These are phyloP conservation scores for Gaeumannomyces tritici DNA, from an alignment of 2,329 filamentous ascomycete genomes.

Conservation along the genomic window DNA sequence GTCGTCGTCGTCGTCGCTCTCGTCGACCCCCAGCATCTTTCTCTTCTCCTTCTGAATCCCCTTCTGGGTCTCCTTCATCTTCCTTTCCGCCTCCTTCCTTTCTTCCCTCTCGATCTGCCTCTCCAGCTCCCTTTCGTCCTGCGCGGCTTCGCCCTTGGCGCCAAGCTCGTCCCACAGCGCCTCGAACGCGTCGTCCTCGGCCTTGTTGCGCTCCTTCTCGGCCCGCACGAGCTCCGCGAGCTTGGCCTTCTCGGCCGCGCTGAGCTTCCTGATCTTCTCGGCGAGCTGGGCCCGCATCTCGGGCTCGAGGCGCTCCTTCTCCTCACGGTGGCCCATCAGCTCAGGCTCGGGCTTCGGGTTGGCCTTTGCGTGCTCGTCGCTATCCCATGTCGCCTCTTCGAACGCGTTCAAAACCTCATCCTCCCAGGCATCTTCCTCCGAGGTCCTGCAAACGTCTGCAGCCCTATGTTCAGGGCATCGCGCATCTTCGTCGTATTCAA, in stretches of 20 bases:
- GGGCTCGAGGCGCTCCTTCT: neutral
- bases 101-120: neutral
- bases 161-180: neutral
- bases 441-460: neutral
- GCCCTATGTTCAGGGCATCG: neutral
- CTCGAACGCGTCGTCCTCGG: conserved; percentile 8
- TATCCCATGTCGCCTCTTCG: no score
- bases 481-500: no score
- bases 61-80: neutral
- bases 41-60: neutral
- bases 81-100: neutral
- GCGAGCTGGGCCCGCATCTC: neutral
- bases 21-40: neutral
- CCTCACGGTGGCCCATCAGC: neutral
- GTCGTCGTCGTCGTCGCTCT: neutral
- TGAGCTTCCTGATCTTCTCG: neutral
- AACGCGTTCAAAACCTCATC: no score
- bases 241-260: neutral
- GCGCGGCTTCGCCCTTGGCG: conserved; percentile 1
- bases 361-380: neutral
- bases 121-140: neutral
- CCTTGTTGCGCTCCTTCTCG: neutral
- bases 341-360: neutral
- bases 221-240: neutral
- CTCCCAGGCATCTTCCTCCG: neutral